Percentiles rank a stretch among this genome's conserved stretches.
Evolutionary conservation across 352 stramenopile genomes (phyloP).

Genomic region (Globisporangium yorkense): DNA sequence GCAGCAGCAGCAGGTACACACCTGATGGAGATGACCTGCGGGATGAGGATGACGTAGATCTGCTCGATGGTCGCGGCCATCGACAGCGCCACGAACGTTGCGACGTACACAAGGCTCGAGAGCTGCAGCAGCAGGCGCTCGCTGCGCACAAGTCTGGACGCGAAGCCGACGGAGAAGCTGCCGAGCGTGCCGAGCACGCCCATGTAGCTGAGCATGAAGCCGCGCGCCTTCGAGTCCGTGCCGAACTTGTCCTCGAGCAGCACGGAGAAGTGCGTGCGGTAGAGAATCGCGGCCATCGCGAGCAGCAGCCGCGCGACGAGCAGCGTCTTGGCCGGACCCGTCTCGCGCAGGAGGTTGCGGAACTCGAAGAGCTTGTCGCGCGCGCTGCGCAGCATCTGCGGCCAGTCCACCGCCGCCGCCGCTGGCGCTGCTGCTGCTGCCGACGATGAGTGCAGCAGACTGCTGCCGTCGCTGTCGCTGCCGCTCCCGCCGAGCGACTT

Average conservation of each 20-base stretch:
- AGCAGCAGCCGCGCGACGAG: conserved; percentile 65
- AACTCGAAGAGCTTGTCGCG: conserved; percentile 60
- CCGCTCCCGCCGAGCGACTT: conserved; percentile 4
- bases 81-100: conserved; percentile 66
- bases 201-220: conserved; percentile 82
- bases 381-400: conserved; percentile 32
- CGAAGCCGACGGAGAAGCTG: conserved; percentile 55
- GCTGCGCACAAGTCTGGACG: conserved; percentile 36
- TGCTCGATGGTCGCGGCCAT: conserved; percentile 34
- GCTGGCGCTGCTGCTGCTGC: neutral
- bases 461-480: neutral
- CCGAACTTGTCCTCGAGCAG: conserved; percentile 78
- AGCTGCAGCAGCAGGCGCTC: conserved; percentile 62
- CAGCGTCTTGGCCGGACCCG: conserved; percentile 55
- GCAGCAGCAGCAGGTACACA: conserved; percentile 11
- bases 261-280: conserved; percentile 72
- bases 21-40: conserved; percentile 69
- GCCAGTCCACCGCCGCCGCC: conserved; percentile 19
- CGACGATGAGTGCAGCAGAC: neutral
- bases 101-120: conserved; percentile 57
- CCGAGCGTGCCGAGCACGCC: conserved; percentile 57
- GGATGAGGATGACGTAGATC: conserved; percentile 54
- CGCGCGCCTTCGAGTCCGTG: conserved; percentile 49
- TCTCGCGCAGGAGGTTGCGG: conserved; percentile 54
- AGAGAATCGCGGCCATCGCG: conserved; percentile 70